Evolutionary conservation across 768 basidiomycete genomes (phyloP), one percentile per base, ranked within the genome.

Genomic region (Termitomyces sp.): DNA sequence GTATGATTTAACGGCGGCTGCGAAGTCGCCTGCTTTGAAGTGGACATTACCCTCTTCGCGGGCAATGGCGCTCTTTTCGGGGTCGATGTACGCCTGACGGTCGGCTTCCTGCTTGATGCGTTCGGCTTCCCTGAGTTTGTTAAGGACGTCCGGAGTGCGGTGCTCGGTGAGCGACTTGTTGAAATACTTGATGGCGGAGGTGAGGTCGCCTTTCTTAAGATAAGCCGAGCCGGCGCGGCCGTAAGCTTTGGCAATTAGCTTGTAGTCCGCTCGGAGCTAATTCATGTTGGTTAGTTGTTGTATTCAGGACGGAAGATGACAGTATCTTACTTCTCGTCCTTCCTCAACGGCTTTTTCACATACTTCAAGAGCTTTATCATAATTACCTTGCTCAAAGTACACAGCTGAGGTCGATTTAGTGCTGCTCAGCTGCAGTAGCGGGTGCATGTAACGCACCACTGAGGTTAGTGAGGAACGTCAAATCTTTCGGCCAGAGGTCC

Each of bases 281-380:
- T 45, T 4, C 66, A 42, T 43, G 18, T 10, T 48, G 22, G 32
- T 35, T 29, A 20, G 22, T n/a, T n/a, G 11, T 38, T 15, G 20
- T 23, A 23, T 9, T 12, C 9, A 47, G 32, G 18, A n/a, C 18
- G 22, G 13, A 23, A 41, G 13, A 33, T 20, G n/a, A 23, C 6
- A 38, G 5, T 0, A 29, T 49, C 44, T n/a, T 62, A 90, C 88
- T 56, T 76, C 79, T 56, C 95, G 88, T 31, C 94, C 97, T 66
- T 98, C 91, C 12, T 98, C 97, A 41, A 93, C 89, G n/a, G 97
- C 96, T 72, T 93, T 95, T 65, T 97, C 87, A 68, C 93, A 95
- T 0, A 85, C 84, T 68, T 94, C 89, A 63, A 99, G 95, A 53
- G 85, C 83, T 68, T 91, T 88, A 72, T 93, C 89, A 64, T 87